Evolutionary conservation across 2,329 filamentous ascomycete species (phyloP), one percentile per base, ranked within the genome.

Genomic region (Cercospora nicotianae): DNA sequence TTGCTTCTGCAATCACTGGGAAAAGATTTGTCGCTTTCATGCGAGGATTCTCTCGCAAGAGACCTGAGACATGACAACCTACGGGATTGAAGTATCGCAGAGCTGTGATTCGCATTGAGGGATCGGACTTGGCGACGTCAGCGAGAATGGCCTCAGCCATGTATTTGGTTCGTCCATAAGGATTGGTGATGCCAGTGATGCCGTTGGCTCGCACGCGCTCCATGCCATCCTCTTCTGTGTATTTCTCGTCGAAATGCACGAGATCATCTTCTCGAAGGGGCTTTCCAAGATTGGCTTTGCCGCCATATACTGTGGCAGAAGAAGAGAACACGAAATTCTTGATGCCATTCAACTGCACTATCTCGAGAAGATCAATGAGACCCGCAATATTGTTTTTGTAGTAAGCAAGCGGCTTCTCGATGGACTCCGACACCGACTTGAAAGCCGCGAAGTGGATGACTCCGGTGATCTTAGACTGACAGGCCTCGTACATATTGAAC

Each of bases 391-490:
- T 91, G 80, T 90, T 91, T 67, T 83, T 83, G 77, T 90, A 91
- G 78, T 91, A 91, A 67, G 85, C 84, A 65, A 90, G 77, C 0
- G 88, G 88, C 67, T 82, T 80, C 28, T 79, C 77, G 68, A 90
- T 89, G 53, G 87, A 89, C 72, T 91, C 88, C 28, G 84, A 84
- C 0, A 90, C 87, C 2, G 88, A 87, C 76, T 90, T 90, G 81
- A 87, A 86, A 1, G 89, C 89, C 13, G 89, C 89, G 71, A 90
- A 90, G 74, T 91, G 89, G 66, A 91, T 89, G n/a, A 90, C 87
- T 0, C 87, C 88, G 0, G 81, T 80, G 69, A 90, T 88, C 31
- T 80, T 82, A 2, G 86, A 87, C 63, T 77, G 77, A 18, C 80
- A 75, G 13, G 75, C 70, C 8, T 69, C 53, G 72, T 85, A 83